Evolutionary conservation across 176 grass and related monocot genomes (phyloP).

Genomic region (Chloris gayana): DNA sequence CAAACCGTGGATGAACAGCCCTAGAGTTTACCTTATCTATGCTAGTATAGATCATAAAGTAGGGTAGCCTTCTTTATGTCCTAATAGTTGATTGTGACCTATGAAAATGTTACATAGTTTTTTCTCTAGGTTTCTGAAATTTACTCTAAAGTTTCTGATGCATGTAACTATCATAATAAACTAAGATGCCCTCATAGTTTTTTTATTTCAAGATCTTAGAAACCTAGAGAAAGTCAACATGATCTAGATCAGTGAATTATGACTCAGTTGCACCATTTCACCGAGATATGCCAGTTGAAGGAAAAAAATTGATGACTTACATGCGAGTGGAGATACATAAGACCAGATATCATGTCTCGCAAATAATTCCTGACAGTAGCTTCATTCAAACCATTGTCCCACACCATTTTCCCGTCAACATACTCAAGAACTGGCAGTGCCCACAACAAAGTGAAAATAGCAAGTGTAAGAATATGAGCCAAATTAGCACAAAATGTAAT

Average conservation of each 20-base stretch:
- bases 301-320: slow-evolving; percentile 50
- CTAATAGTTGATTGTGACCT: too few relatives aligned
- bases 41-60: too few relatives aligned
- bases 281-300: not conserved
- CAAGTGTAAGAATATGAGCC: not conserved
- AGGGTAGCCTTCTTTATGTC: too few relatives aligned
- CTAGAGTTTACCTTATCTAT: too few relatives aligned
- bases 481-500: not conserved
- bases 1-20: too few relatives aligned
- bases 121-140: too few relatives aligned
- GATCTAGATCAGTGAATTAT: not conserved
- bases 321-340: slow-evolving; percentile 93
- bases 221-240: not conserved
- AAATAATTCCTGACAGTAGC: slow-evolving; percentile 70
- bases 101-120: too few relatives aligned
- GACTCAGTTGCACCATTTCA: slow-evolving; percentile 6
- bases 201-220: too few relatives aligned
- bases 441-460: slow-evolving; percentile 8
- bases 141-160: not conserved
- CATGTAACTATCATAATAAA: not conserved
- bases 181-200: too few relatives aligned
- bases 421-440: slow-evolving; percentile 72
- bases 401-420: slow-evolving; percentile 75
- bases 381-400: slow-evolving; percentile 68
- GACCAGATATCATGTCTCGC: slow-evolving; percentile 75